phyloP scores from a whole-genome alignment of 768 basidiomycete species.

The Suillus fuscotomentosus region DNA sequence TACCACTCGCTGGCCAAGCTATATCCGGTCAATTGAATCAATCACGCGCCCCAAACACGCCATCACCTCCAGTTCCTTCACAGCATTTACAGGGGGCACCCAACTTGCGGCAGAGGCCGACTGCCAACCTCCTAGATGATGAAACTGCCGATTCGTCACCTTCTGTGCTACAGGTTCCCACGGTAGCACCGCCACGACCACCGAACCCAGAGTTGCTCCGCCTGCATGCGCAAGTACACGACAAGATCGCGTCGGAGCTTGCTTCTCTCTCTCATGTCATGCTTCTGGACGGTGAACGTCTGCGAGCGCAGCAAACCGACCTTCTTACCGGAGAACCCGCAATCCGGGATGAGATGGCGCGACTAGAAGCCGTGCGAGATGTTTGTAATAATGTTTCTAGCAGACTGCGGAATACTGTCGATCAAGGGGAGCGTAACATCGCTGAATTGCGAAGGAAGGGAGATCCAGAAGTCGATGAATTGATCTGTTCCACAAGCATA shows the following conservation, averaged over 20 bases:
- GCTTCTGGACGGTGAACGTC: conserved; percentile 64
- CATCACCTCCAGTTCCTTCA: conserved; percentile 17
- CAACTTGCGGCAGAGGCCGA: conserved; percentile 20
- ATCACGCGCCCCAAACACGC: conserved; percentile 19
- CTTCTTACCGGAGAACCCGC: conserved; percentile 90
- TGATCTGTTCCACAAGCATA: conserved; percentile 92
- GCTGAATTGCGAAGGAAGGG: conserved; percentile 78
- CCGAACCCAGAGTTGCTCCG: conserved; percentile 87
- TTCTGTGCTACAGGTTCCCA: conserved; percentile 24
- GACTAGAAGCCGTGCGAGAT: conserved; percentile 88
- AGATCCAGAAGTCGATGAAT: conserved; percentile 93
- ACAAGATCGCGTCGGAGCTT: conserved; percentile 70
- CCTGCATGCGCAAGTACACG: conserved; percentile 75
- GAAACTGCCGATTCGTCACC: conserved; percentile 34
- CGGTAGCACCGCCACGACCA: conserved; percentile 69
- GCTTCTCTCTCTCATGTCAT: conserved; percentile 66
- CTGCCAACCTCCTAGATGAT: conserved; percentile 64
- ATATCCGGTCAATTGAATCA: conserved; percentile 26
- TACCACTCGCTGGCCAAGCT: conserved; percentile 26
- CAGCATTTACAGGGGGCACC: conserved; percentile 27
- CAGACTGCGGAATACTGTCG: conserved; percentile 62
- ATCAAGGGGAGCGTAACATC: conserved; percentile 69
- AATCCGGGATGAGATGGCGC: conserved; percentile 93
- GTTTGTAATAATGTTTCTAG: conserved; percentile 82
- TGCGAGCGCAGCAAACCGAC: conserved; percentile 81